These are phyloP conservation scores for Bipolaris sorokiniana DNA, from an alignment of 2,329 filamentous ascomycete species.

Conservation along the genomic window DNA sequence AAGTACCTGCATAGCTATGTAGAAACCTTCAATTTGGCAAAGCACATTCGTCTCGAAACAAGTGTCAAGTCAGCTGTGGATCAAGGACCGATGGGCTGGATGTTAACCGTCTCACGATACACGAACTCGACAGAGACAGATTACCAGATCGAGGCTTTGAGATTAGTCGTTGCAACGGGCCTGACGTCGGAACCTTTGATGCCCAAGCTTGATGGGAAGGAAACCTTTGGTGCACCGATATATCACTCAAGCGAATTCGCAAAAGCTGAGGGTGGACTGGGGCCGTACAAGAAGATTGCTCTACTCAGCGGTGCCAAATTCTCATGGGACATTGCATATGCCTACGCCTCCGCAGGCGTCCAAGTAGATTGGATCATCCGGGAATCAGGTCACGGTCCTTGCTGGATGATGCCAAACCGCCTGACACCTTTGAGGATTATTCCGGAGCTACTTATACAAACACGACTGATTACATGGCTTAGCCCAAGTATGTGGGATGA, in stretches of 20 bases:
- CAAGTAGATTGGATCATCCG: constrained; percentile 65
- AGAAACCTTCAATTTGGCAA: constrained; percentile 54
- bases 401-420: constrained; percentile 64
- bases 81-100: constrained; percentile 32
- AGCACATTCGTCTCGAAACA: constrained; percentile 59
- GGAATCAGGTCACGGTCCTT: constrained; percentile 62
- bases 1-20: constrained; percentile 59
- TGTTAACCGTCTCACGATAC: constrained; percentile 17
- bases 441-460: constrained; percentile 69
- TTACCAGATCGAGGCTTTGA: constrained; percentile 42
- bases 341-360: constrained; percentile 58
- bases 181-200: constrained; percentile 65
- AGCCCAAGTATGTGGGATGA: constrained; percentile 77
- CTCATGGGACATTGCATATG: constrained; percentile 67
- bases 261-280: constrained; percentile 47
- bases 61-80: constrained; percentile 58
- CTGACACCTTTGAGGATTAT: constrained; percentile 70
- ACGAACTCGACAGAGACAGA: background rate
- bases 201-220: constrained; percentile 58
- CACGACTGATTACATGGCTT: constrained; percentile 73
- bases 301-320: constrained; percentile 69
- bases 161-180: constrained; percentile 68
- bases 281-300: constrained; percentile 47
- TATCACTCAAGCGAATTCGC: constrained; percentile 65
- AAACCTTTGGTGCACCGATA: constrained; percentile 59